phyloP scores from a whole-genome alignment of 2,329 filamentous ascomycete species.

The Colletotrichum tabaci region DNA sequence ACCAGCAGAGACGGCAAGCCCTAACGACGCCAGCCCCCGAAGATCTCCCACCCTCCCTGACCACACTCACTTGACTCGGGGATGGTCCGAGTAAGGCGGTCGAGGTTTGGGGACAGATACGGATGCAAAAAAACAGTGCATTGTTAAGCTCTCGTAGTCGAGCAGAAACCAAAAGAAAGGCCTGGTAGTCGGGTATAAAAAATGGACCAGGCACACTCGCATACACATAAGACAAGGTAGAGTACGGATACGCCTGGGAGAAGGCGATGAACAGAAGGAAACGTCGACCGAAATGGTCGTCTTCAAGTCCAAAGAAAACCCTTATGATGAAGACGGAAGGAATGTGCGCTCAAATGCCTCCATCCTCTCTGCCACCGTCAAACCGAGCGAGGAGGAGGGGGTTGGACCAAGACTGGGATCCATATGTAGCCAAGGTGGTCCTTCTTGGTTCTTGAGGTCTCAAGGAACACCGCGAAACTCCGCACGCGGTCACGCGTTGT shows the following conservation, averaged over 20 bases:
- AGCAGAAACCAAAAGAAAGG: conserved; percentile 15
- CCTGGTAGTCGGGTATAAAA: conserved; percentile 24
- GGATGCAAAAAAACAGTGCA: neutral
- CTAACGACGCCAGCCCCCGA: neutral
- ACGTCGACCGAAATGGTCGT: neutral
- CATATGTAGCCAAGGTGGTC: no score
- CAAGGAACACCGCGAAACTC: no score
- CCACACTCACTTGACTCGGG: conserved; percentile 11
- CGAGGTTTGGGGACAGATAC: no score
- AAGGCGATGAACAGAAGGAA: neutral
- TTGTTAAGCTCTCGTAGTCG: conserved; percentile 25
- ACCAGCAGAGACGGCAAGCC: neutral
- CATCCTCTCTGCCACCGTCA: neutral
- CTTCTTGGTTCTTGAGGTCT: no score
- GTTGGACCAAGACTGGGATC: no score
- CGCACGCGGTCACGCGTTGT: conserved; percentile 17
- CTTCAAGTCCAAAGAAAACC: neutral
- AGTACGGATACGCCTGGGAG: no score
- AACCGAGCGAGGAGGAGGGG: neutral
- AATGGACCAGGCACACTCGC: conserved; percentile 21
- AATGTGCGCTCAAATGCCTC: neutral
- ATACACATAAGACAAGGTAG: neutral
- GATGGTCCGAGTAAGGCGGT: neutral
- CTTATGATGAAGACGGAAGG: neutral
- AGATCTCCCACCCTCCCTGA: neutral